Evolutionary conservation across 768 basidiomycete genomes (phyloP).

Genomic region (Ramaria rubella): DNA sequence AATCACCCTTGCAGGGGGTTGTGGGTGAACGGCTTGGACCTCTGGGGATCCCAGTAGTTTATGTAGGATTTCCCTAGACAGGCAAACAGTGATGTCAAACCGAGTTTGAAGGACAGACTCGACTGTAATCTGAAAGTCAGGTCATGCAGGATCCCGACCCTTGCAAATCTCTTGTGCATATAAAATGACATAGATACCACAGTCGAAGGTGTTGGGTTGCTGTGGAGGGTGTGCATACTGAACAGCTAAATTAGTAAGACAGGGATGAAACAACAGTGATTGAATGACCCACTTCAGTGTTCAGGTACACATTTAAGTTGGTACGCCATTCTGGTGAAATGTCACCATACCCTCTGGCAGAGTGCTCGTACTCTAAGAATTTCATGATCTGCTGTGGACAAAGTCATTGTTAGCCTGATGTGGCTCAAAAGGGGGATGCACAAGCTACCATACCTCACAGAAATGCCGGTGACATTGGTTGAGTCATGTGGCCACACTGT

Average conservation of each 20-base stretch:
- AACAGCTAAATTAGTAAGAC: neutral
- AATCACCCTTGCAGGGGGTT: no score
- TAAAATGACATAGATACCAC: neutral
- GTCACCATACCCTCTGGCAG: neutral
- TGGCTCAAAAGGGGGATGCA: neutral
- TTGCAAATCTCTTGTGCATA: neutral
- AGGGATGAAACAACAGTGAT: neutral
- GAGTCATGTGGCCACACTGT: neutral
- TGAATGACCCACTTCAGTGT: neutral
- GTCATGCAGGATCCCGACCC: neutral
- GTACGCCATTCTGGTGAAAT: neutral
- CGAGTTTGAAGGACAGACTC: neutral
- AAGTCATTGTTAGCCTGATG: neutral
- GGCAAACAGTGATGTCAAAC: neutral
- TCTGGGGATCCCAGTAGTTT: no score
- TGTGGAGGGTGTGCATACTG: neutral
- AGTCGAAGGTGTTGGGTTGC: neutral
- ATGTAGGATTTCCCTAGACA: neutral
- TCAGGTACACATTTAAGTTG: neutral
- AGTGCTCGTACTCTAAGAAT: neutral
- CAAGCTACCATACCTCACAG: neutral
- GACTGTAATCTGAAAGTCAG: neutral
- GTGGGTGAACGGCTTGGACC: no score
- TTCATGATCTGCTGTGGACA: neutral
- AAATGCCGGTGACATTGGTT: neutral